Conservation (phyloP, 352 stramenopile genomes). For the Globisporangium okanoganense region DNA sequence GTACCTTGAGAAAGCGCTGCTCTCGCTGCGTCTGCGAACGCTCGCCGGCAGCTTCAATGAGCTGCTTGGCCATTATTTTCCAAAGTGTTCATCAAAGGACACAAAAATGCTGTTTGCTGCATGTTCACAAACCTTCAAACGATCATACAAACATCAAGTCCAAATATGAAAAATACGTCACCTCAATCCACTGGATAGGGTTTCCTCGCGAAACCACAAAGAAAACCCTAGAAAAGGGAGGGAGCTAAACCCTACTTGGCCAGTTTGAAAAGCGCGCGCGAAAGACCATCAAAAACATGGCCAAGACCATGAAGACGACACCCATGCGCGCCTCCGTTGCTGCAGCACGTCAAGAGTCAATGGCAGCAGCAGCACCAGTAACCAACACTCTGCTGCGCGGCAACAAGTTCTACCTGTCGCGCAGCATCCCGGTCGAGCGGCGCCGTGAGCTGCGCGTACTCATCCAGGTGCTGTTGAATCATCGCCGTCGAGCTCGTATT, state of each 20-base stretch:
- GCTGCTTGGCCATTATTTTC: not conserved
- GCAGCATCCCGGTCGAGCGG: not conserved
- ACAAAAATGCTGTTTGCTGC: not conserved
- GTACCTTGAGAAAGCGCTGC: conserved; percentile 47
- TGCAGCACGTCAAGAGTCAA: not conserved
- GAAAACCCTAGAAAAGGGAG: not conserved
- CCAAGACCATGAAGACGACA: not conserved
- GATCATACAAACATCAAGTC: not conserved
- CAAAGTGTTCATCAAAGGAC: not conserved
- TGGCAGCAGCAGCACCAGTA: not conserved
- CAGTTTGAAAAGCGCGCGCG: conserved; percentile 7
- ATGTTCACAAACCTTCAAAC: not conserved
- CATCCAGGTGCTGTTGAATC: conserved; percentile 8
- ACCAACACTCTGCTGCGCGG: not conserved
- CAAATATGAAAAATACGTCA: not conserved
- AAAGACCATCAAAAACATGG: not conserved
- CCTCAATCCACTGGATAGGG: not conserved
- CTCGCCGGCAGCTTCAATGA: not conserved
- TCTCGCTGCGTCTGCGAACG: conserved; percentile 18
- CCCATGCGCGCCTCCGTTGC: not conserved
- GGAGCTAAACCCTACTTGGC: not conserved
- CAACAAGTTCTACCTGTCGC: conserved; percentile 14
- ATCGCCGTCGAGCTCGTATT: not conserved
- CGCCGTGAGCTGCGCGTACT: conserved; percentile 1
- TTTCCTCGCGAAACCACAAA: not conserved